Evolutionary conservation across 805 yeast species (phyloP).

Genomic region (Diddensiella transvaalensis): DNA sequence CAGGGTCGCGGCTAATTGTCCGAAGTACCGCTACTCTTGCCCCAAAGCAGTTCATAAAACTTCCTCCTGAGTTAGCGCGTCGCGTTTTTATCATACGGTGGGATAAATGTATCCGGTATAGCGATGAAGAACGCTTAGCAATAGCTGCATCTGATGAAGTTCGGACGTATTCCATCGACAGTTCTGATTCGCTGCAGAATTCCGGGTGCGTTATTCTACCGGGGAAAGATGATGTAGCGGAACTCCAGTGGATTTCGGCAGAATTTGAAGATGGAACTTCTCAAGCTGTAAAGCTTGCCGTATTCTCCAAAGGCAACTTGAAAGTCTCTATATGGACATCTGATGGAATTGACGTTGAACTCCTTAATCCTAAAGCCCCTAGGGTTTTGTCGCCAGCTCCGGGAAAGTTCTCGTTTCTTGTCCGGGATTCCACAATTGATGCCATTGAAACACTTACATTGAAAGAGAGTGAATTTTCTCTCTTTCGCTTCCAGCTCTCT

Average conservation of each 20-base stretch:
- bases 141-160: slow-evolving; percentile 16
- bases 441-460: slow-evolving; percentile 10
- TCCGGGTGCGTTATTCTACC: slow-evolving; percentile 13
- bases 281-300: slow-evolving; percentile 19
- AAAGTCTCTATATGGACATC: slow-evolving; percentile 20
- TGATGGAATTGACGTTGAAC: slow-evolving; percentile 20
- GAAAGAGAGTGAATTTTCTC: background rate
- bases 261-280: slow-evolving; percentile 3
- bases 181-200: background rate
- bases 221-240: slow-evolving; percentile 13
- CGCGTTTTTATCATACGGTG: slow-evolving; percentile 13
- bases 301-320: slow-evolving; percentile 10
- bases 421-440: slow-evolving; percentile 16
- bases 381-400: background rate
- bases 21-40: slow-evolving; percentile 18
- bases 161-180: slow-evolving; percentile 15
- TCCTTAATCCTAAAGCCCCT: slow-evolving; percentile 14
- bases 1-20: slow-evolving; percentile 20
- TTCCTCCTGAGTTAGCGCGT: slow-evolving; percentile 16
- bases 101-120: slow-evolving; percentile 15
- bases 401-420: slow-evolving; percentile 10
- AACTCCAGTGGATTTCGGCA: slow-evolving; percentile 20
- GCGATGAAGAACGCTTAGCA: slow-evolving; percentile 21
- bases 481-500: background rate
- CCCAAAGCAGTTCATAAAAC: slow-evolving; percentile 13